Conservation (phyloP, 2,329 filamentous ascomycete genomes). For the Stagonosporopsis rhizophila region DNA sequence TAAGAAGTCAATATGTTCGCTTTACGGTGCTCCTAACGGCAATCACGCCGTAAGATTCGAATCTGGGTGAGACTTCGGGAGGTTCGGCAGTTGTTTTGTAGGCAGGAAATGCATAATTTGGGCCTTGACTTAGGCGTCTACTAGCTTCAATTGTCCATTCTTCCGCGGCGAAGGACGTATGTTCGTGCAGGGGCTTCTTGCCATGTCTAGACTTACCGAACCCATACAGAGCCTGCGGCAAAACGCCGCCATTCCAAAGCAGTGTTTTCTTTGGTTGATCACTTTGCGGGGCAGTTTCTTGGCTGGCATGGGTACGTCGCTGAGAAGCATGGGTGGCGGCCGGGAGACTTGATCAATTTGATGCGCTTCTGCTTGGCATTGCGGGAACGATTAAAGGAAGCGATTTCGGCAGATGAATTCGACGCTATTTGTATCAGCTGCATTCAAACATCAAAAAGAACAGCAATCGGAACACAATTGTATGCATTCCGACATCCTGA, state of each 20-base stretch:
- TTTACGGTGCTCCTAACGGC: conserved; percentile 5
- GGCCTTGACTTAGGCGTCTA: conserved; percentile 17
- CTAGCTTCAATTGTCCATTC: conserved; percentile 24
- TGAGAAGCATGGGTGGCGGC: conserved; percentile 26
- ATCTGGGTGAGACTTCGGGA: conserved; percentile 26
- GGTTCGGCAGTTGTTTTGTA: conserved; percentile 40
- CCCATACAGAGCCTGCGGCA: conserved; percentile 29
- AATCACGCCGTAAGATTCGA: conserved; percentile 19
- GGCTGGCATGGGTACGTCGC: conserved; percentile 36
- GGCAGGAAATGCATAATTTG: conserved; percentile 19
- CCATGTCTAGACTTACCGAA: conserved; percentile 32
- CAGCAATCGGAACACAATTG: not conserved
- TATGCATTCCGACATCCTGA: not conserved
- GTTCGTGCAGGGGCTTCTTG: conserved; percentile 24
- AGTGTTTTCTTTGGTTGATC: conserved; percentile 26
- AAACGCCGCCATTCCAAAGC: conserved; percentile 26
- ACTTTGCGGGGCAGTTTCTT: conserved; percentile 41
- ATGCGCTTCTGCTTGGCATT: conserved; percentile 29
- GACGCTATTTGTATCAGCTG: conserved; percentile 3
- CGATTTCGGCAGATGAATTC: conserved; percentile 14
- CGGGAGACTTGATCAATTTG: conserved; percentile 26
- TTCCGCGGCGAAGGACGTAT: conserved; percentile 1
- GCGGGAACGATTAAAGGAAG: conserved; percentile 10
- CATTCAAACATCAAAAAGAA: not conserved
- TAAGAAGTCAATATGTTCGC: conserved; percentile 32